A percentile compares a stretch with the other conserved stretches of the same genome.
phyloP scores from a whole-genome alignment of 495 filamentous ascomycete genomes.

The Hypoxylon crocopeplum region DNA sequence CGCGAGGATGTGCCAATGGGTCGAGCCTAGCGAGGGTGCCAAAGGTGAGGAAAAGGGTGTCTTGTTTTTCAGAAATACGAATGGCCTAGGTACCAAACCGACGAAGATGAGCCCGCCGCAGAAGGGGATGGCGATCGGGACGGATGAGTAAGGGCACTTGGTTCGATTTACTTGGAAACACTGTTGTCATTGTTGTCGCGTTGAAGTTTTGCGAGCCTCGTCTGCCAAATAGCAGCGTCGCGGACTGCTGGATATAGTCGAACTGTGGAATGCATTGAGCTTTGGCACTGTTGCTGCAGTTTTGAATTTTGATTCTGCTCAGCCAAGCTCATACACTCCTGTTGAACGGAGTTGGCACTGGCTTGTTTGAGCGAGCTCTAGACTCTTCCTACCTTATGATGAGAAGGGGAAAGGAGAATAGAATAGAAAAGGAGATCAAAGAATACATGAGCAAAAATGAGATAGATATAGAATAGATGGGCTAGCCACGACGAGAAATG shows the following conservation, averaged over 20 bases:
- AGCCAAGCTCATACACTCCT: too few relatives aligned
- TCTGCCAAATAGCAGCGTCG: not conserved
- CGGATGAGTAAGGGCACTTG: conserved; percentile 2
- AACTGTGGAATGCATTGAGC: not conserved
- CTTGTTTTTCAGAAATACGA: conserved; percentile 77
- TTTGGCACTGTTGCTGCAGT: not conserved
- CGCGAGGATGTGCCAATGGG: conserved; percentile 78
- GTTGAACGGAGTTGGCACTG: not conserved
- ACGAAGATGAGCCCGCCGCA: conserved; percentile 49
- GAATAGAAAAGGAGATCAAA: conserved; percentile 2
- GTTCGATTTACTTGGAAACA: too few relatives aligned
- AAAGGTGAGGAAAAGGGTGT: conserved; percentile 69
- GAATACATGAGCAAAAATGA: conserved; percentile 7
- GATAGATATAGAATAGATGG: conserved; percentile 29
- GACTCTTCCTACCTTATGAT: not conserved
- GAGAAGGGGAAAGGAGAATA: not conserved
- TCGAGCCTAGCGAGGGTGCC: conserved; percentile 71
- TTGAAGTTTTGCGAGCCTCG: not conserved
- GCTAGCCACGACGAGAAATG: conserved; percentile 13
- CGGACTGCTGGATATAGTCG: conserved; percentile 6
- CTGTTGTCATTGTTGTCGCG: not conserved
- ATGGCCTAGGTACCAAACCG: conserved; percentile 73
- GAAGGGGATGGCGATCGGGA: conserved; percentile 10
- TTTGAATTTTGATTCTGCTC: not conserved
- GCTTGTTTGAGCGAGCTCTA: not conserved